These are phyloP conservation scores for Vachellia collinsii DNA, from an alignment of 306 rosid species.

Conservation along the genomic window DNA sequence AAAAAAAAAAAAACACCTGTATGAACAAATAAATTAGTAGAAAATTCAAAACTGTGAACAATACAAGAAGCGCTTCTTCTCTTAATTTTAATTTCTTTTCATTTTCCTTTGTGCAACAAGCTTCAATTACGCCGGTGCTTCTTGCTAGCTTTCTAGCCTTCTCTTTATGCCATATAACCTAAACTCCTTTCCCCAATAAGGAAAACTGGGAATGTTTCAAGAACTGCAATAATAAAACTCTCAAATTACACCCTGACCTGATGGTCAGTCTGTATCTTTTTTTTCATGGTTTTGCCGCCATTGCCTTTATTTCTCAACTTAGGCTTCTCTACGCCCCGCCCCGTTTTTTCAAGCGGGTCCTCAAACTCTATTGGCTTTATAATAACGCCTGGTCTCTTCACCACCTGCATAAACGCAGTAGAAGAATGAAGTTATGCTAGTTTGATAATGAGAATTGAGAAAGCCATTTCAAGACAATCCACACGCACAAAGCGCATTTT, in stretches of 20 bases:
- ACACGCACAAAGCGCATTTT: background rate
- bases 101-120: background rate
- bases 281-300: slow-evolving; percentile 43
- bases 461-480: slow-evolving; percentile 2
- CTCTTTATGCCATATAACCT: background rate
- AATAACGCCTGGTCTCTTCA: slow-evolving; percentile 80
- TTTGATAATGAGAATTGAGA: slow-evolving; percentile 6
- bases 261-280: slow-evolving; percentile 42
- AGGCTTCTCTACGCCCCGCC: slow-evolving; percentile 52
- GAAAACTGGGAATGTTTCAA: slow-evolving; percentile 33
- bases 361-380: slow-evolving; percentile 71
- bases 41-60: background rate
- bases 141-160: background rate
- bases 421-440: background rate
- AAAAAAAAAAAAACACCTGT: too few species aligned
- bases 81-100: background rate
- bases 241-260: slow-evolving; percentile 11
- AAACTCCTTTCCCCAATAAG: slow-evolving; percentile 15
- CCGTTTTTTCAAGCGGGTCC: slow-evolving; percentile 63
- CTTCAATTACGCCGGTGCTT: slow-evolving; percentile 10
- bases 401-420: slow-evolving; percentile 57
- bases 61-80: background rate
- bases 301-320: slow-evolving; percentile 45
- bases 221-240: slow-evolving; percentile 20
- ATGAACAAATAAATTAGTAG: background rate